Evolutionary conservation across 108 stramenopile genomes (phyloP), one percentile per base, ranked within the genome.

Genomic region (Cyclotella distinguenda): DNA sequence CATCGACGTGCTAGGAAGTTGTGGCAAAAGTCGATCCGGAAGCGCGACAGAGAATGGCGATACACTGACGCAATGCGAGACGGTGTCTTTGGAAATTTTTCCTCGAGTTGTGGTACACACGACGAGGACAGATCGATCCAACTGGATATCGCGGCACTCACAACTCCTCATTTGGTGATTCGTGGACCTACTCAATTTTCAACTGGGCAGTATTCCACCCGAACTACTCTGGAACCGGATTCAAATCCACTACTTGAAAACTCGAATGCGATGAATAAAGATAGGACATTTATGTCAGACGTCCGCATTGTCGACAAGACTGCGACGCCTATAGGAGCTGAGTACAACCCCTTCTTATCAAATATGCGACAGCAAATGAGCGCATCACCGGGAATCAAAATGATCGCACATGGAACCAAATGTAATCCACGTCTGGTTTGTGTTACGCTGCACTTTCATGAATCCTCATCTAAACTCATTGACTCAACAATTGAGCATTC

Each of bases 321-420:
- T 22, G 7, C 40, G 5, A 42, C 40, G 19, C 48, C n/a, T n/a
- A n/a, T n/a, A n/a, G n/a, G n/a, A n/a, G n/a, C n/a, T n/a, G n/a
- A n/a, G n/a, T n/a, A 49, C 3, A 2, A 22, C 1, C 3, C 1
- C 18, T 39, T 15, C 56, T 26, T 21, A 44, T 34, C 11, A 10
- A 51, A 43, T 3, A n/a, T 61, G 15, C 36, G 26, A 13, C 16
- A 52, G 0, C 19, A 16, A 0, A 42, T 70, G 1, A 42, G 39
- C 9, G 32, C 16, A 6, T 42, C 51, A 16, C 69, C 69, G 8
- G 69, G 69, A 8, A 36, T 70, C 21, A 53, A 42, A 42, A 36
- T 70, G 28, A 55, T 70, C 35, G 69, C 69, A 16, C 69, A 70
- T 35, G 69, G 69, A 13, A 62, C 60, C 15, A 70, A 61, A 51